Evolutionary conservation across 768 basidiomycete genomes (phyloP), one percentile per base, ranked within the genome.

Genomic region (Leucosporidium scottii): DNA sequence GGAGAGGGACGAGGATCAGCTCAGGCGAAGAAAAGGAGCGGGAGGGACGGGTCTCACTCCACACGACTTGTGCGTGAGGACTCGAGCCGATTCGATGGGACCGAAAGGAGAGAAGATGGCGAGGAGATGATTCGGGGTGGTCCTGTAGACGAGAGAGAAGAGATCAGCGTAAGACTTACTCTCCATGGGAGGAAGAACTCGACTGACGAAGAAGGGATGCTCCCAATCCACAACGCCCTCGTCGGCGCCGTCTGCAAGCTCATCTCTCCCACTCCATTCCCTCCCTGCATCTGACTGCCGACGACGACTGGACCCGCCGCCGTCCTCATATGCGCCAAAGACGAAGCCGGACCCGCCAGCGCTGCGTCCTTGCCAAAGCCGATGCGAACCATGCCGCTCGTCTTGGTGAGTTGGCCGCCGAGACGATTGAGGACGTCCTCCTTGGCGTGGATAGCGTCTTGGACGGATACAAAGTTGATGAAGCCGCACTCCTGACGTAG

Each of bases 301-400:
- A 28, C n/a, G 20, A 28, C 51, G 3, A 54, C 51, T 8, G n/a
- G n/a, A 12, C 28, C n/a, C 51, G 28, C n/a, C 51, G n/a, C n/a
- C n/a, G 51, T 28, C 51, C n/a, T 28, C 51, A 21, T 54, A 54
- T n/a, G 51, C 51, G 51, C 39, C 39, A 44, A 44, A 63, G 67
- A 36, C 74, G 71, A 34, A 44, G 90, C 86, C 21, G 91, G 89
- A 12, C 91, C 89, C 50, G 90, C 86, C 36, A 94, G 94, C 7
- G 91, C 94, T 73, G 92, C 93, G 75, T 97, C 93, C 78, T 98
- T 99, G 30, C 94, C 96, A 77, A 96, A 99, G 3, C 96, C 96
- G 75, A 99, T 93, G 56, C 96, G 87, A 62, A 99, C 94, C 78
- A 93, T 91, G 20, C 93, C 92, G 72, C 93, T 94, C 27, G 68